A percentile compares a stretch with the other conserved stretches of the same genome.
These are phyloP conservation scores for Gentiana macrophylla DNA, from an alignment of 257 asterid species.

Conservation along the genomic window DNA sequence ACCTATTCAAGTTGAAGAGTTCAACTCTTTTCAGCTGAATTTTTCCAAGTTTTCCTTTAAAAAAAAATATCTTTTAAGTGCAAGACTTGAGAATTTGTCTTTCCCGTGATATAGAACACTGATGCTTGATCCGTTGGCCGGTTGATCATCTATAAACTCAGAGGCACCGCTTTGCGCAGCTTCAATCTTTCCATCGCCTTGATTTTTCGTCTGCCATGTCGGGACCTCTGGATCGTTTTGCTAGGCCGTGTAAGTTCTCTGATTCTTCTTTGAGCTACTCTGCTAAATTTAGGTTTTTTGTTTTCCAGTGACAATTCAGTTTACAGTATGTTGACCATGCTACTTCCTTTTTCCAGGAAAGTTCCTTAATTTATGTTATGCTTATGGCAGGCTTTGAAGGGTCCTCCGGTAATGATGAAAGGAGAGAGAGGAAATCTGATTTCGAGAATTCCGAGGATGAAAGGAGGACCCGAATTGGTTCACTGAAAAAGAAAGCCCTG, in stretches of 20 bases:
- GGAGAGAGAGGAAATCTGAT: slow-evolving; percentile 82
- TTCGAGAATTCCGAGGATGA: slow-evolving; percentile 95
- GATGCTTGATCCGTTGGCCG: slow-evolving; percentile 18
- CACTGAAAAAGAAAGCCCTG: slow-evolving; percentile 87
- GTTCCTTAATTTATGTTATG: background rate
- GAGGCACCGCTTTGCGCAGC: slow-evolving; percentile 1
- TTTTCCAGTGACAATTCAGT: no score
- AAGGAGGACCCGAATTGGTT: slow-evolving; percentile 71
- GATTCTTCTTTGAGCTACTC: background rate
- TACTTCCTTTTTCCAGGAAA: no score
- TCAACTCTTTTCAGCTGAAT: slow-evolving; percentile 7
- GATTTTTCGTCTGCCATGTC: slow-evolving; percentile 39
- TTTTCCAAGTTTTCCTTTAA: background rate
- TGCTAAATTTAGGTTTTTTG: background rate
- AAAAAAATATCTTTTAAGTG: slow-evolving; percentile 2
- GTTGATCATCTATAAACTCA: slow-evolving; percentile 6
- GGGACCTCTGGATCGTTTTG: slow-evolving; percentile 89
- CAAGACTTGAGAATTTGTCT: slow-evolving; percentile 3
- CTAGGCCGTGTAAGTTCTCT: slow-evolving; percentile 68
- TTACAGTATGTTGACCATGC: no score
- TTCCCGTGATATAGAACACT: background rate
- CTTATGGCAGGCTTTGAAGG: slow-evolving; percentile 74
- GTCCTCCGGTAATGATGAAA: slow-evolving; percentile 78
- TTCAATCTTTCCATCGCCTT: background rate
- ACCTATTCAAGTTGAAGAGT: slow-evolving; percentile 4